Base-by-base conservation (phyloP, 1,284 basidiomycete genomes). In the Moesziomyces parantarcticus region DNA sequence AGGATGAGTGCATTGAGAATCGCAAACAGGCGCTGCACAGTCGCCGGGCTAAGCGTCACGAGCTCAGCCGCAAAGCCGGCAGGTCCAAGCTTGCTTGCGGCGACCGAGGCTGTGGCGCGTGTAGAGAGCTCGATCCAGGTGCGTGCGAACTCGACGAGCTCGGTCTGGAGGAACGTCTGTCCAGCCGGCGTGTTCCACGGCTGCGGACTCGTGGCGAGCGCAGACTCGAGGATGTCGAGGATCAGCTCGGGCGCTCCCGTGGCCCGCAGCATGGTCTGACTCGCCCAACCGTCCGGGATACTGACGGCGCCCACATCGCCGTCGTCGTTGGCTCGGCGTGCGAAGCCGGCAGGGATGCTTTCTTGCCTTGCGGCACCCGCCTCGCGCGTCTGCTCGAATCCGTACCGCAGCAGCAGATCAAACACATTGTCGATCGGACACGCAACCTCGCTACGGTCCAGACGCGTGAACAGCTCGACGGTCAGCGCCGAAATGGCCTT, bases 171-270 rank as follows among this genome's bases (percentile, higher is more conserved):
- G 56, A 69, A 81, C 21, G 68, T 57, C 14, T 77, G 65, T 14
- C 75, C 79, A 0, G 49, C 46, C 2, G 50, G 56, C 16, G 69
- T 80, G 52, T 82, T 77, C 76, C 76, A 83, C 21, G 82, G 82
- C 34, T 77, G 68, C 11, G 72, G 70, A 43, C 75, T 63, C 8
- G 71, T 64, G 20, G 92, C 91, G 69, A 94, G 92, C 87, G 95
- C 91, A 79, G 91, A 90, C 77, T 93, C 90, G 69, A 94, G 87
- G 25, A 92, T 89, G 75, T 93, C 91, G 88, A 93, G 94, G 61
- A 94, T 88, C 57, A 92, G 89, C 29, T 88, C 87, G 76, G 89
- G 90, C 5, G 92, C 89, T 9, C 92, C 89, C 0, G 90, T 89
- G 42, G 91, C 93, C 79, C 92, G 89, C 22, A 90, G 87, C 60